Base-by-base conservation (phyloP, 2,329 filamentous ascomycete genomes). In the Colletotrichum spaethianum region DNA sequence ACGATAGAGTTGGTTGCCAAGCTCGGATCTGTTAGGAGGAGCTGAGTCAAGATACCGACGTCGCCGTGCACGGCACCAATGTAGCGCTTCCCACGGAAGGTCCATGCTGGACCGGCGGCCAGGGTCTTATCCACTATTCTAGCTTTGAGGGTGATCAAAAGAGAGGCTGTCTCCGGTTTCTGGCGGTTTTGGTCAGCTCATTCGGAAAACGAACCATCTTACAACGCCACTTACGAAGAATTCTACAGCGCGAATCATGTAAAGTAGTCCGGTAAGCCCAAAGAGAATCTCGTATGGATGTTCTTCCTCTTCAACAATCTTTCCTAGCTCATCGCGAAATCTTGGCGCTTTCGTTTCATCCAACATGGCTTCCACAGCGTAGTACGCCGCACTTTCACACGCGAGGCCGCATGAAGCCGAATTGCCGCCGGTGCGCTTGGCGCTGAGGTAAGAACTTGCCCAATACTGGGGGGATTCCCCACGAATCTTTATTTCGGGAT, bases 11-110 rank as follows among this genome's bases (percentile, higher is more conserved):
- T 84, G 1, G 83, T 78, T 1, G 90, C 89, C 74, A 88, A 84
- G 8, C 82, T 80, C 0, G 89, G 87, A 65, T 87, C 86, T 2
- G 90, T 90, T 23, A 88, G 83, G 1, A 93, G 85, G 12, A 93
- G 82, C 79, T 94, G 92, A 16, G 89, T 91, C 70, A 94, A 86
- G 78, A 93, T 93, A 5, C 92, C 91, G 33, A 93, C 88, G 18
- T 89, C 87, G 7, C 93, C 92, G 76, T 94, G 92, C 0, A 88
- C 89, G 5, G 92, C 90, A 1, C 93, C 93, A 42, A 93, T 83
- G 76, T 93, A 93, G 23, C 82, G 78, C 75, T 89, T 89, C 18
- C 87, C 88, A 71, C 90, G 87, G 89, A 90, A 93, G 73, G 85
- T 86, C 92, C 92, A 94, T 78, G 80, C 48, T 80, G 79, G 6